Evolutionary conservation across 805 yeast genomes (phyloP), one percentile per base, ranked within the genome.

Genomic region (Nakazawaea peltata): DNA sequence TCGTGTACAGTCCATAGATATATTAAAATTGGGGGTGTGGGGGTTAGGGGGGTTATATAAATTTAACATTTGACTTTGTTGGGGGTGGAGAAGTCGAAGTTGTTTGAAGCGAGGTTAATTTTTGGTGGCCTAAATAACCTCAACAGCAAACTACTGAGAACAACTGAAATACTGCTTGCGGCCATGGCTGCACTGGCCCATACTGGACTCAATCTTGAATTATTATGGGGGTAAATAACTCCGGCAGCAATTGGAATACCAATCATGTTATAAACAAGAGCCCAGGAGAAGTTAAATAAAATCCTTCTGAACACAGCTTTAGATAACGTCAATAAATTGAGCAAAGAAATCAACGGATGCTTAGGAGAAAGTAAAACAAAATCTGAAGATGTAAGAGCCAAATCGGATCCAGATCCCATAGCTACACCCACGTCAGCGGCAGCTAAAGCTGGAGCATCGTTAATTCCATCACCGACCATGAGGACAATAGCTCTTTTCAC

Each of bases 381-480:
- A 51, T 82, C 85, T 39, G 84, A 78, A 3, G 87, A 74, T 2
- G 81, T 73, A 34, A 81, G 62, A 0, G 92, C 88, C 32, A 82
- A 59, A 44, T 83, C 92, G 1, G 87, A 75, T 0, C 90, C 90
- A 0, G 80, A 68, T 0, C 87, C 81, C 41, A 82, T 61, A 0
- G 92, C 87, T 30, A 82, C 67, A 3, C 92, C 92, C 15, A 83
- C 77, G 56, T 81, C 85, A 1, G 92, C 85, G 1, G 71, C 61
- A 3, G 86, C 71, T 34, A 83, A 58, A 0, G 92, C 85, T 1
- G 90, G 90, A 0, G 92, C 86, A 54, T 83, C 92, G 51, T 82
- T 83, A 23, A 82, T 75, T 15, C 92, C 92, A 47, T 82, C 92
- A 8, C 92, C 92, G 7, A 82, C 78, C 88, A 82, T 81, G 0